Conservation (phyloP, 495 filamentous ascomycete genomes). For the Hypoxylon lienhwacheense region DNA sequence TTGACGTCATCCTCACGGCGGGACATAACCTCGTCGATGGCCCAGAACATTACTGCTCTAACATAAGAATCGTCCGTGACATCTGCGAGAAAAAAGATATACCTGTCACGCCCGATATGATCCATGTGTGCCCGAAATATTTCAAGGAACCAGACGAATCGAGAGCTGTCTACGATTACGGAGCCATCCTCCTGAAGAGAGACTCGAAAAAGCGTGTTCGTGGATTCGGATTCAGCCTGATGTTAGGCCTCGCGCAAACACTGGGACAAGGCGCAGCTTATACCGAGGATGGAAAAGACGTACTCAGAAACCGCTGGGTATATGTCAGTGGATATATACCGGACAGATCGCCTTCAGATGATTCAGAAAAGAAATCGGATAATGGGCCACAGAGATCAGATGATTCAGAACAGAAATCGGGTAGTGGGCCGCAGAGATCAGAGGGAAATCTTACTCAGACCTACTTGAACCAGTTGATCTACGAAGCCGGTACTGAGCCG, state of each 20-base stretch:
- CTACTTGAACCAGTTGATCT: background rate
- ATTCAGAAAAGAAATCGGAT: no score
- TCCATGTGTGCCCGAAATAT: conserved; percentile 20
- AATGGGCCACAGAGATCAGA: no score
- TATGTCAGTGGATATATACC: conserved; percentile 20
- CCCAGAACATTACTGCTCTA: conserved; percentile 9
- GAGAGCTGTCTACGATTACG: conserved; percentile 24
- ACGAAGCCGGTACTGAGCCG: conserved; percentile 14
- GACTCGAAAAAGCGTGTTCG: conserved; percentile 1
- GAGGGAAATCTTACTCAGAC: conserved; percentile 7
- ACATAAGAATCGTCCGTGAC: conserved; percentile 16
- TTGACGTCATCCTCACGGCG: conserved; percentile 29
- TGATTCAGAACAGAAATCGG: no score
- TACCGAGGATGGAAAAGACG: background rate
- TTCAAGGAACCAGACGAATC: conserved; percentile 15
- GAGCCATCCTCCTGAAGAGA: conserved; percentile 17
- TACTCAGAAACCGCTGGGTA: conserved; percentile 2
- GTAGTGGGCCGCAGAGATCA: conserved; percentile 10
- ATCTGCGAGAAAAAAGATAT: background rate
- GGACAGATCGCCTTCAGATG: background rate
- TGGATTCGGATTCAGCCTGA: conserved; percentile 20
- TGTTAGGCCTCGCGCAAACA: conserved; percentile 11
- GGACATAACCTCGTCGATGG: conserved; percentile 28
- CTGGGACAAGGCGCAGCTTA: background rate
- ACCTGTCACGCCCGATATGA: conserved; percentile 9